Evolutionary conservation across 306 rosid genomes (phyloP).

Genomic region (Albizia julibrissin): DNA sequence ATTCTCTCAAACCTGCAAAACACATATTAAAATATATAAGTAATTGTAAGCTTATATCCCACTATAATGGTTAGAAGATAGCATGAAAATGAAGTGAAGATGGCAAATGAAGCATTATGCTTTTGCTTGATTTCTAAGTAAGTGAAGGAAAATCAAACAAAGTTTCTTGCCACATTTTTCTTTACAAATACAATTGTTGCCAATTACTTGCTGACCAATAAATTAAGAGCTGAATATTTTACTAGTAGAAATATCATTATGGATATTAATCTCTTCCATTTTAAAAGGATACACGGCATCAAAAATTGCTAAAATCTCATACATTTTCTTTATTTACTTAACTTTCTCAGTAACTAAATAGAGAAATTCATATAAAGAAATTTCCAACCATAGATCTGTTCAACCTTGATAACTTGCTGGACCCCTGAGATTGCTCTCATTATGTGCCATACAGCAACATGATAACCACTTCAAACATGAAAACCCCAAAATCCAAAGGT

Average conservation of each 20-base stretch:
- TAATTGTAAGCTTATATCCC: neutral
- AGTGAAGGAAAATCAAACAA: neutral
- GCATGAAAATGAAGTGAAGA: neutral
- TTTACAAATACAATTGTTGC: neutral
- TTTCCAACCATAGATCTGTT: slow-evolving; percentile 44
- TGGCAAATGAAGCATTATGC: neutral
- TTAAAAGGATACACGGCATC: neutral
- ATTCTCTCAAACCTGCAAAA: slow-evolving; percentile 45
- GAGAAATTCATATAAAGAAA: slow-evolving; percentile 25
- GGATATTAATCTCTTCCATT: neutral
- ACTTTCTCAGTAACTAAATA: slow-evolving; percentile 36
- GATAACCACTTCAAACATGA: slow-evolving; percentile 25
- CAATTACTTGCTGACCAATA: neutral
- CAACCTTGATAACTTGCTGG: slow-evolving; percentile 33
- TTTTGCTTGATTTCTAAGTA: neutral
- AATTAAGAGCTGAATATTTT: neutral
- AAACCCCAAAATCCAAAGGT: neutral
- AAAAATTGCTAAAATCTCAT: neutral
- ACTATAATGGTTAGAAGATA: neutral
- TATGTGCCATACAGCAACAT: slow-evolving; percentile 48
- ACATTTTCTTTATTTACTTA: slow-evolving; percentile 18
- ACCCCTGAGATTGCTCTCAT: slow-evolving; percentile 25
- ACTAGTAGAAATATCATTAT: neutral
- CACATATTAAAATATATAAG: slow-evolving; percentile 3
- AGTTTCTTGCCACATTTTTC: neutral